Conservation (phyloP, 2,329 filamentous ascomycete species). For the Fusarium robinianum region DNA sequence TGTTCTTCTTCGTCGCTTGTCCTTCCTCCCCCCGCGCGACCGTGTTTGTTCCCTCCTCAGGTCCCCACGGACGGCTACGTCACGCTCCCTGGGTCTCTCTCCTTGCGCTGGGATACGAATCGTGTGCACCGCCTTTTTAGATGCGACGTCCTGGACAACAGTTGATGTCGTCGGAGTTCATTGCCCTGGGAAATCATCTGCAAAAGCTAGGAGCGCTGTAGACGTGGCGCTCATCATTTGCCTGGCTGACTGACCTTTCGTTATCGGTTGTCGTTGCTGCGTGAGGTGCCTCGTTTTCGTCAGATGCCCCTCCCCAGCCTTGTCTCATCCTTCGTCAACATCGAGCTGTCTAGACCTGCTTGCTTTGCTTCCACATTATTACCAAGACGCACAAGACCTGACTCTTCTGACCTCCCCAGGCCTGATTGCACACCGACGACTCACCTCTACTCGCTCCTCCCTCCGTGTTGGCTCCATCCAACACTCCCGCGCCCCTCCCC, state of each 20-base stretch:
- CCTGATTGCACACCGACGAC: conserved; percentile 18
- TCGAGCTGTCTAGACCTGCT: neutral
- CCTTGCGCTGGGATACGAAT: conserved; percentile 22
- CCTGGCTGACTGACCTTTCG: too few relatives aligned
- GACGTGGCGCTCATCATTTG: too few relatives aligned
- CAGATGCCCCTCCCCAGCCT: too few relatives aligned
- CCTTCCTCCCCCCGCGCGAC: neutral
- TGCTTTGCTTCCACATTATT: neutral
- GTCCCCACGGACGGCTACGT: conserved; percentile 32
- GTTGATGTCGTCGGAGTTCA: too few relatives aligned
- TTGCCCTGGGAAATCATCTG: too few relatives aligned
- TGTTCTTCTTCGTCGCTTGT: neutral
- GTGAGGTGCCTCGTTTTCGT: too few relatives aligned
- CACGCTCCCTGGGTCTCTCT: conserved; percentile 23
- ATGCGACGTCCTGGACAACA: conserved; percentile 1
- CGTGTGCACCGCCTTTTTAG: conserved; percentile 11
- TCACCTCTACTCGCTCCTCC: conserved; percentile 4
- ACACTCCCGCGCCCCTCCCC: too few relatives aligned
- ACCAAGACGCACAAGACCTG: neutral
- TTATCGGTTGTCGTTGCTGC: too few relatives aligned
- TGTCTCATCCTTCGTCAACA: too few relatives aligned
- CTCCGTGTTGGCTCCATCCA: neutral
- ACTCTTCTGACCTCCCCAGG: conserved; percentile 23
- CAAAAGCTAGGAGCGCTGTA: too few relatives aligned
- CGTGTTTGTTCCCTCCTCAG: conserved; percentile 14